Evolutionary conservation across 1,284 basidiomycete species (phyloP).

Genomic region (Leccinum ponderosum): DNA sequence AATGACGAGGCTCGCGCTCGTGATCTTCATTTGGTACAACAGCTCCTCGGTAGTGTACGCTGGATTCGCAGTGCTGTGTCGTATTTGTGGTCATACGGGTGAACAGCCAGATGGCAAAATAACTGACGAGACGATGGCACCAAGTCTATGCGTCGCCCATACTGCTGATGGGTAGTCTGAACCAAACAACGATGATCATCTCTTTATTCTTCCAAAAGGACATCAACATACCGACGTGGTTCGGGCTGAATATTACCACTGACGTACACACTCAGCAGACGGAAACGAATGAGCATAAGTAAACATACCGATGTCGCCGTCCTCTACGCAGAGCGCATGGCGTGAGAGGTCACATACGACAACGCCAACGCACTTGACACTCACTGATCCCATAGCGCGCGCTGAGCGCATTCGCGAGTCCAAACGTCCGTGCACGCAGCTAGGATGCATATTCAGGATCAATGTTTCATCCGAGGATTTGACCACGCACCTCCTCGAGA

Average conservation of each 20-base stretch:
- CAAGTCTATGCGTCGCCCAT: conserved; percentile 71
- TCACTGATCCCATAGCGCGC: conserved; percentile 42
- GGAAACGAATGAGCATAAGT: too few relatives aligned
- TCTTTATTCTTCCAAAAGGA: too few relatives aligned
- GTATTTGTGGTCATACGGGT: background rate
- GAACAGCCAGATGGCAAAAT: background rate
- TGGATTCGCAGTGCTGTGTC: conserved; percentile 56
- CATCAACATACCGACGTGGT: too few relatives aligned
- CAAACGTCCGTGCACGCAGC: conserved; percentile 52
- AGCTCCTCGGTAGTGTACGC: conserved; percentile 61
- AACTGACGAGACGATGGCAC: conserved; percentile 54
- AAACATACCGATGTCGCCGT: conserved; percentile 37
- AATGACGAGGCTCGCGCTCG: conserved; percentile 61
- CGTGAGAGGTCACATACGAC: conserved; percentile 3
- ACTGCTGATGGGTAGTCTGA: conserved; percentile 69
- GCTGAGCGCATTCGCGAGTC: conserved; percentile 55
- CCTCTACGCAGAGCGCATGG: conserved; percentile 16
- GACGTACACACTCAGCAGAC: too few relatives aligned
- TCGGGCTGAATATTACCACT: too few relatives aligned
- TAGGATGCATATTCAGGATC: too few relatives aligned
- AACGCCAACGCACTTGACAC: conserved; percentile 19
- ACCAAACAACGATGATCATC: background rate
- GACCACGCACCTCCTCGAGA: conserved; percentile 50
- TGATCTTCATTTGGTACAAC: conserved; percentile 55
- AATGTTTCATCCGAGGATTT: background rate